A percentile compares a stretch with the other conserved stretches of the same genome.
phyloP scores from a whole-genome alignment of 2,329 filamentous ascomycete genomes.

The Ophiostoma angusticollis region DNA sequence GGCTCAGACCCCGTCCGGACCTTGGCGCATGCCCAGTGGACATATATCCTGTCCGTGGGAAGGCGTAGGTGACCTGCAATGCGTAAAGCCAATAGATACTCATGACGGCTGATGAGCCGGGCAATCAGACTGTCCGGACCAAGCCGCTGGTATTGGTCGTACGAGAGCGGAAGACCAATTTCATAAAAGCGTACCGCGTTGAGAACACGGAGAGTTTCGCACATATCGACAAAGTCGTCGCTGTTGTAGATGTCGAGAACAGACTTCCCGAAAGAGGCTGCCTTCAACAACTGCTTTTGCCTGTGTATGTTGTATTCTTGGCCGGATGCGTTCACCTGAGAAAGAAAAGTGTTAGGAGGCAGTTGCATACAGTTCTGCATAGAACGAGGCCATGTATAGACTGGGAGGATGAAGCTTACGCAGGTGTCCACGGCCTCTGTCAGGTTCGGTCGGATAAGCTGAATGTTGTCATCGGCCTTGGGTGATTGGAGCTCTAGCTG shows the following conservation, averaged over 20 bases:
- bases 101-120: constrained; percentile 73
- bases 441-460: constrained; percentile 75
- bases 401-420: constrained; percentile 23
- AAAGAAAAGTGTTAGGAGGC: not conserved
- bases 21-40: constrained; percentile 94
- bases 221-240: constrained; percentile 98
- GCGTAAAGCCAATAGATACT: constrained; percentile 81
- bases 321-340: constrained; percentile 64
- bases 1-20: constrained; percentile 74
- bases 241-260: constrained; percentile 95
- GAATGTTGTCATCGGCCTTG: constrained; percentile 95
- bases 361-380: too few relatives aligned
- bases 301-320: constrained; percentile 82
- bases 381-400: too few relatives aligned
- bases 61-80: constrained; percentile 79
- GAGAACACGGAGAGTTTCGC: constrained; percentile 79
- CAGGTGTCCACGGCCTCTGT: constrained; percentile 91
- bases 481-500: constrained; percentile 88
- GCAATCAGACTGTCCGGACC: constrained; percentile 81
- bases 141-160: constrained; percentile 84
- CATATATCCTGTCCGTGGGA: constrained; percentile 80
- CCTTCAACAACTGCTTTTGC: constrained; percentile 94
- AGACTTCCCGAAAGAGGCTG: constrained; percentile 94
- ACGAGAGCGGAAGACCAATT: constrained; percentile 78
- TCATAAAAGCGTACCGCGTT: constrained; percentile 89